Evolutionary conservation across 495 filamentous ascomycete species (phyloP).

Genomic region (Penicillium lagena): DNA sequence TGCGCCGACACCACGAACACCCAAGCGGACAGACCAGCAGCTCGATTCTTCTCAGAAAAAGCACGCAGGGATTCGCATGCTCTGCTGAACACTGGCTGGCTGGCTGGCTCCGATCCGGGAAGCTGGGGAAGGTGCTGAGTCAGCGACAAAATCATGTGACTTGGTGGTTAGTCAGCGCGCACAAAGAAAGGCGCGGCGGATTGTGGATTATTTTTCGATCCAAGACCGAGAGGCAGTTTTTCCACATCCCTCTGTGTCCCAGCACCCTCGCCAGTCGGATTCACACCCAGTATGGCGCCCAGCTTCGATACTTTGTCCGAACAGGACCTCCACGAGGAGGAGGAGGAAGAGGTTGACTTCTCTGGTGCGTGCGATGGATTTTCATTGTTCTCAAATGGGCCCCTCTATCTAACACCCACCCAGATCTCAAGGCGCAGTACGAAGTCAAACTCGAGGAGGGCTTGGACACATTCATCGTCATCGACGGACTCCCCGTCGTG

Average conservation of each 20-base stretch:
- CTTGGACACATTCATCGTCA: conserved; percentile 88
- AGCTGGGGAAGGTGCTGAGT: conserved; percentile 7
- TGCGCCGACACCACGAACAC: background rate
- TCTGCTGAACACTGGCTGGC: too few species aligned
- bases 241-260: conserved; percentile 11
- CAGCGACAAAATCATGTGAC: conserved; percentile 9
- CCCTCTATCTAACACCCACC: conserved; percentile 22
- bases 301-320: conserved; percentile 68
- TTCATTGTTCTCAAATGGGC: conserved; percentile 3
- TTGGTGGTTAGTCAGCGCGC: conserved; percentile 29
- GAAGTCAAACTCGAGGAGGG: conserved; percentile 95
- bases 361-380: conserved; percentile 48
- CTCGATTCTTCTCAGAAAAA: background rate
- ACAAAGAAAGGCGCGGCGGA: conserved; percentile 30
- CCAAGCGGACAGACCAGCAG: too few species aligned
- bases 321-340: conserved; percentile 78
- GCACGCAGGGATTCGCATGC: background rate
- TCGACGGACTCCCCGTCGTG: conserved; percentile 88
- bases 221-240: conserved; percentile 11
- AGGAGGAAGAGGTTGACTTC: conserved; percentile 89
- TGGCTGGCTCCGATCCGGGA: background rate
- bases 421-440: conserved; percentile 84
- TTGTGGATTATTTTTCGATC: conserved; percentile 33
- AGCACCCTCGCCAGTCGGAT: conserved; percentile 18
- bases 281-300: conserved; percentile 54